Conservation (phyloP, 768 basidiomycete genomes). For the Tubosaeta sp. region DNA sequence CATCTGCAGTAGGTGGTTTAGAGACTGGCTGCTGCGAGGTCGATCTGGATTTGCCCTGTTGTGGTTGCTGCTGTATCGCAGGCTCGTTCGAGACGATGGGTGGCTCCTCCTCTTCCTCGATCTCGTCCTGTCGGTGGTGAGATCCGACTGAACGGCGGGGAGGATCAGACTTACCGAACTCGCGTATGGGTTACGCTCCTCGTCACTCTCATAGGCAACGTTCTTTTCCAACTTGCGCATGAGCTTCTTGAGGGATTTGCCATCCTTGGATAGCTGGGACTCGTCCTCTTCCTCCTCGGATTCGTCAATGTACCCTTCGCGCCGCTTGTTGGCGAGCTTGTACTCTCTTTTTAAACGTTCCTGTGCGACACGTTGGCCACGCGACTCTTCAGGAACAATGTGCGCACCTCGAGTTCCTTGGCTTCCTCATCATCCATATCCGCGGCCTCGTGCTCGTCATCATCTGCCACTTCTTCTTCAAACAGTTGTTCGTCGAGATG, state of each 20-base stretch:
- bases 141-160: background rate
- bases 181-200: constrained; percentile 76
- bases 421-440: constrained; percentile 81
- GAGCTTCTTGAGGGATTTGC: constrained; percentile 80
- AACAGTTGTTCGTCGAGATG: constrained; percentile 79
- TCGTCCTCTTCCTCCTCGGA: constrained; percentile 71
- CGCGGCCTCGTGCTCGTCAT: constrained; percentile 73
- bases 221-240: constrained; percentile 82
- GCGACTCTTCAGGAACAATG: background rate
- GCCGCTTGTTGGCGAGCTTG: constrained; percentile 67
- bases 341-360: constrained; percentile 84
- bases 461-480: constrained; percentile 83
- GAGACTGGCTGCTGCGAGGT: constrained; percentile 35
- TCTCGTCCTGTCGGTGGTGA: constrained; percentile 47
- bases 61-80: constrained; percentile 39
- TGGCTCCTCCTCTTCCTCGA: constrained; percentile 71
- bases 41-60: constrained; percentile 43
- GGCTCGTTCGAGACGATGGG: constrained; percentile 39
- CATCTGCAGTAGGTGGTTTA: constrained; percentile 30
- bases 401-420: constrained; percentile 71
- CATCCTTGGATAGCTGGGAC: constrained; percentile 59
- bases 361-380: constrained; percentile 33
- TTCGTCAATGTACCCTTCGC: constrained; percentile 67
- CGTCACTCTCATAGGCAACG: constrained; percentile 76
- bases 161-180: constrained; percentile 52